Conservation (phyloP, 2,329 filamentous ascomycete species). For the Conoideocrella luteorostrata region DNA sequence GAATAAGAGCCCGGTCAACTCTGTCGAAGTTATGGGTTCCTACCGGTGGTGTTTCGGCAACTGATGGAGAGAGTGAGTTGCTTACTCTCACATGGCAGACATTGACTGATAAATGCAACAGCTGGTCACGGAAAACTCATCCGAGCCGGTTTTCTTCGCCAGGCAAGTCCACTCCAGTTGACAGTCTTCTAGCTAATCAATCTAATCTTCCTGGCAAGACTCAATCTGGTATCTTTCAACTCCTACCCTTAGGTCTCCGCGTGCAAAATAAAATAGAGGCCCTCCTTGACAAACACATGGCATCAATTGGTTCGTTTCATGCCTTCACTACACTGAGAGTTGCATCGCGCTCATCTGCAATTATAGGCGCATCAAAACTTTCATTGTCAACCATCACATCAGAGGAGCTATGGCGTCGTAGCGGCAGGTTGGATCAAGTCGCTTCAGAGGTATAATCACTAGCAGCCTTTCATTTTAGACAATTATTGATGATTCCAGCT, state of each 20-base stretch:
- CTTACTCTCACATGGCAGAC: background rate
- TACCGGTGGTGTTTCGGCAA: conserved; percentile 59
- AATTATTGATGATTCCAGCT: conserved; percentile 46
- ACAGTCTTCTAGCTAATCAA: conserved; percentile 5
- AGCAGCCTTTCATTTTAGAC: background rate
- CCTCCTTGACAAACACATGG: conserved; percentile 87
- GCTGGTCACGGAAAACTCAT: conserved; percentile 63
- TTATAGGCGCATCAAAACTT: conserved; percentile 66
- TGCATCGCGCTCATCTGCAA: too few species aligned
- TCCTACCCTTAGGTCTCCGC: conserved; percentile 77
- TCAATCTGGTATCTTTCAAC: conserved; percentile 85
- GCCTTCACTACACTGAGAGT: too few species aligned
- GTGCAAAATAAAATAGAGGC: conserved; percentile 84
- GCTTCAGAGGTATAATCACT: conserved; percentile 56
- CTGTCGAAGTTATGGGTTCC: conserved; percentile 77
- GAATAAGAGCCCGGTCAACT: conserved; percentile 21
- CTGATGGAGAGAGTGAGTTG: conserved; percentile 45
- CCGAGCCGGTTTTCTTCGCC: conserved; percentile 66
- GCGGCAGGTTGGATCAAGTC: conserved; percentile 69
- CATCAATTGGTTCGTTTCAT: conserved; percentile 50
- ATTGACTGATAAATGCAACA: conserved; percentile 22
- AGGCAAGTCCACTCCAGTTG: conserved; percentile 39
- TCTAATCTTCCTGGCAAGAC: conserved; percentile 43
- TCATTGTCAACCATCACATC: conserved; percentile 81
- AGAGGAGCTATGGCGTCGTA: conserved; percentile 74